Conservation (phyloP, 1,284 basidiomycete genomes). For the Polyporus tsugae region DNA sequence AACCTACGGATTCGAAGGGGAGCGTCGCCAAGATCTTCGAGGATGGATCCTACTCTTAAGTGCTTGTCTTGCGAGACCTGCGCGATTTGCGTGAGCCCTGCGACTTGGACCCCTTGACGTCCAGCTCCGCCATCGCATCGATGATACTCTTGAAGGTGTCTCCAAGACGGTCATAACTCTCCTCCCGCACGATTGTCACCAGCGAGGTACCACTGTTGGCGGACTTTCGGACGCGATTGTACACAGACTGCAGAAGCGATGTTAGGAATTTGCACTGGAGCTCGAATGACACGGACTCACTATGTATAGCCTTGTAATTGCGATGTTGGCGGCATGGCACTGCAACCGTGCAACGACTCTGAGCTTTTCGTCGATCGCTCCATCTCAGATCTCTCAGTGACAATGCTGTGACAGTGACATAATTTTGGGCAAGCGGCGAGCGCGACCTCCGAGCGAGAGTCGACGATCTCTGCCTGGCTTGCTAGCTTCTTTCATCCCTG, state of each 20-base stretch:
- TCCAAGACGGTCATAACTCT: neutral
- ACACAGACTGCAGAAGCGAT: neutral
- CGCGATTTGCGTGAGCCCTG: neutral
- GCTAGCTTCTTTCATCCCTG: neutral
- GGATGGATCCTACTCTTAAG: neutral
- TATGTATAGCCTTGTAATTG: too few relatives aligned
- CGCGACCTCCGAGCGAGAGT: neutral
- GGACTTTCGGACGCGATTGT: neutral
- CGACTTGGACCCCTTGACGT: neutral
- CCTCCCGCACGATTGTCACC: neutral
- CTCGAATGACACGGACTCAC: too few relatives aligned
- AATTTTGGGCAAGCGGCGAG: slow-evolving; percentile 16
- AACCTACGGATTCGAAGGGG: neutral
- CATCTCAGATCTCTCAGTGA: slow-evolving; percentile 19
- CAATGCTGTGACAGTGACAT: slow-evolving; percentile 18
- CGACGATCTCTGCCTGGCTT: too few relatives aligned
- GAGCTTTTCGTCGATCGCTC: neutral
- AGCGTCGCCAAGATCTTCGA: neutral
- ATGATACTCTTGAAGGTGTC: neutral
- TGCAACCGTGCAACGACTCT: too few relatives aligned
- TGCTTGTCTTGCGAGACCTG: neutral
- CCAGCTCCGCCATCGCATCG: neutral
- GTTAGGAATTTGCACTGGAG: too few relatives aligned
- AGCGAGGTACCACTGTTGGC: neutral
- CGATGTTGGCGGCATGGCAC: too few relatives aligned